Conservation (phyloP, 345 rosid species). For the Corchorus olitorius region DNA sequence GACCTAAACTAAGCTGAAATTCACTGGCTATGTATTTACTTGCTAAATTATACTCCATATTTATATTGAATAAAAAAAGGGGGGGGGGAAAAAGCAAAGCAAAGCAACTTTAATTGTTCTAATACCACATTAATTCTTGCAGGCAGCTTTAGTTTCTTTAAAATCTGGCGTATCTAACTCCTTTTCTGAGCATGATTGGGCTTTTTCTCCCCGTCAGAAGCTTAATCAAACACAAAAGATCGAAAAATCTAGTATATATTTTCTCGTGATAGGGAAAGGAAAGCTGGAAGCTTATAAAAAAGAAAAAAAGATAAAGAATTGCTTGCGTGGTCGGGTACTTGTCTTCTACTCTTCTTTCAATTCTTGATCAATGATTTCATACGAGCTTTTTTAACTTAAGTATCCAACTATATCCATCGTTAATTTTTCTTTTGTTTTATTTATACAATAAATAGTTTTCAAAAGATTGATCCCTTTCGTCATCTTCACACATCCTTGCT, state of each 20-base stretch:
- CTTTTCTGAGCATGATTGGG: too few species aligned
- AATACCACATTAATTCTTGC: too few species aligned
- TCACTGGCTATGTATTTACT: too few species aligned
- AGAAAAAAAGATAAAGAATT: slow-evolving; percentile 1
- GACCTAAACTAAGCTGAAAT: too few species aligned
- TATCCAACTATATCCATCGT: background rate
- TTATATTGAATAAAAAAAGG: too few species aligned
- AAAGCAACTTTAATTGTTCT: too few species aligned
- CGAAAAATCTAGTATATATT: background rate
- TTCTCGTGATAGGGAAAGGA: background rate
- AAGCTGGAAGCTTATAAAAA: background rate
- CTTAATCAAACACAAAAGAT: background rate
- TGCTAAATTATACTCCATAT: too few species aligned
- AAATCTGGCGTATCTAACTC: too few species aligned
- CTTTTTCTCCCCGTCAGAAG: too few species aligned
- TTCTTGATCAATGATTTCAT: background rate
- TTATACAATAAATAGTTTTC: background rate
- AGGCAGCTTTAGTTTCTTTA: too few species aligned
- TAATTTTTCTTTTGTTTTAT: background rate
- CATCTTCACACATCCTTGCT: background rate
- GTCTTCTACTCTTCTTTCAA: background rate
- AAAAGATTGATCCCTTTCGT: slow-evolving; percentile 8
- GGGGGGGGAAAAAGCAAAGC: too few species aligned
- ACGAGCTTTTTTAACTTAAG: background rate
- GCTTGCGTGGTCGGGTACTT: slow-evolving; percentile 26